Percentiles rank a stretch among this genome's conserved stretches.
These are phyloP conservation scores for Fulvia fulva DNA, from an alignment of 2,329 filamentous ascomycete genomes.

Conservation along the genomic window DNA sequence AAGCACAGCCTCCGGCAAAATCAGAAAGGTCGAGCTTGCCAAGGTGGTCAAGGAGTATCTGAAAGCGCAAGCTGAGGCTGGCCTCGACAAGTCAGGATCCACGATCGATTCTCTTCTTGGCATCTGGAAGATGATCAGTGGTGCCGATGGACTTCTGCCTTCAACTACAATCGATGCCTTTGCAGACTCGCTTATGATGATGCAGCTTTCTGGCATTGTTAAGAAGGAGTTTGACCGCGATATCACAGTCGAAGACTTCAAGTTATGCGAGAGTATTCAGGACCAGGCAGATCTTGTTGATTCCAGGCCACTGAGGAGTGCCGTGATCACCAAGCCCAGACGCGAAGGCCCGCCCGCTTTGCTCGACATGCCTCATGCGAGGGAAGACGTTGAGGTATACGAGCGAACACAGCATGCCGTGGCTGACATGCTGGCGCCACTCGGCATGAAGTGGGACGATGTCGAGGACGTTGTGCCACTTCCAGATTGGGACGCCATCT, in stretches of 20 bases:
- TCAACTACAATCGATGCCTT: slow-evolving; percentile 26
- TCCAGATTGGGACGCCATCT: slow-evolving; percentile 34
- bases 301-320: slow-evolving; percentile 20
- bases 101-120: slow-evolving; percentile 29
- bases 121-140: slow-evolving; percentile 33
- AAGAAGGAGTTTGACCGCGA: slow-evolving; percentile 32
- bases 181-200: slow-evolving; percentile 35
- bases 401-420: slow-evolving; percentile 25
- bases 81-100: slow-evolving; percentile 26
- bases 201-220: slow-evolving; percentile 32
- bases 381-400: slow-evolving; percentile 26
- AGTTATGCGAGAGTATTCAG: slow-evolving; percentile 30
- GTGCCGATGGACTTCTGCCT: slow-evolving; percentile 25
- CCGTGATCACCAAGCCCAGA: slow-evolving; percentile 15
- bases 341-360: slow-evolving; percentile 29
- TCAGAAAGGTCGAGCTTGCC: slow-evolving; percentile 41
- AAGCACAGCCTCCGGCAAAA: slow-evolving; percentile 44
- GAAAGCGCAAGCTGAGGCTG: slow-evolving; percentile 23
- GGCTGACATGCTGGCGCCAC: slow-evolving; percentile 19
- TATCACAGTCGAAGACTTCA: slow-evolving; percentile 33
- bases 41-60: slow-evolving; percentile 28
- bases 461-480: slow-evolving; percentile 34
- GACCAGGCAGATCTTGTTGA: slow-evolving; percentile 31
- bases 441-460: slow-evolving; percentile 31
- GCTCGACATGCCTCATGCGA: slow-evolving; percentile 29